A percentile compares a stretch with the other conserved stretches of the same genome.
These are phyloP conservation scores for Ophiostoma fasciatum DNA, from an alignment of 2,329 filamentous ascomycete species.

Conservation along the genomic window DNA sequence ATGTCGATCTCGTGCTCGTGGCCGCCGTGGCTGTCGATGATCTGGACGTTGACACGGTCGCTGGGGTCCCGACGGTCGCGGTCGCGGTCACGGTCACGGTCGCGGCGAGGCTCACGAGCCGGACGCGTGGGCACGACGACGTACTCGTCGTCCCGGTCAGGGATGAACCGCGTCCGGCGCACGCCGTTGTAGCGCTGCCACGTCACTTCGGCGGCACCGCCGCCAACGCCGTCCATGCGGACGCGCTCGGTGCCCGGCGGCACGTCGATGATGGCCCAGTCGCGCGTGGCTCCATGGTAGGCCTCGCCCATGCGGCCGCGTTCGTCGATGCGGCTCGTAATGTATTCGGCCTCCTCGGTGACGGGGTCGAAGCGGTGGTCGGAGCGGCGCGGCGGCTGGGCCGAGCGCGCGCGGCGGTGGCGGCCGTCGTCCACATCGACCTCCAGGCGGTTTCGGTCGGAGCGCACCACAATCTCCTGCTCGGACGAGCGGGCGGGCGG, in stretches of 20 bases:
- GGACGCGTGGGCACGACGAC: slow-evolving; percentile 11
- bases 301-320: slow-evolving; percentile 59
- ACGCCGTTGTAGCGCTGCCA: slow-evolving; percentile 72
- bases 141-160: slow-evolving; percentile 41
- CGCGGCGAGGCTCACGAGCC: slow-evolving; percentile 9
- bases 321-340: slow-evolving; percentile 37
- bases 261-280: slow-evolving; percentile 73
- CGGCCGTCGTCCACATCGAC: slow-evolving; percentile 26
- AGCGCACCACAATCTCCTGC: slow-evolving; percentile 52
- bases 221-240: slow-evolving; percentile 66
- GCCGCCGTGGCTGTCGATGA: slow-evolving; percentile 26
- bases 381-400: slow-evolving; percentile 30
- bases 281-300: slow-evolving; percentile 56
- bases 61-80: slow-evolving; percentile 14
- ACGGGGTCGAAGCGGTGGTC: slow-evolving; percentile 28
- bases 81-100: slow-evolving; percentile 11
- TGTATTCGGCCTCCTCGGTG: slow-evolving; percentile 51
- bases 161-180: slow-evolving; percentile 56
- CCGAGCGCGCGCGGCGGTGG: slow-evolving; percentile 16
- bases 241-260: slow-evolving; percentile 71
- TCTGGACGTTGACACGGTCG: slow-evolving; percentile 29
- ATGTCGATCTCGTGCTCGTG: slow-evolving; percentile 35
- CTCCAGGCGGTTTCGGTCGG: slow-evolving; percentile 34
- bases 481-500: slow-evolving; percentile 29
- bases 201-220: slow-evolving; percentile 58